Evolutionary conservation across 139 green algal species (phyloP).

Genomic region (Tetradesmus obliquus): DNA sequence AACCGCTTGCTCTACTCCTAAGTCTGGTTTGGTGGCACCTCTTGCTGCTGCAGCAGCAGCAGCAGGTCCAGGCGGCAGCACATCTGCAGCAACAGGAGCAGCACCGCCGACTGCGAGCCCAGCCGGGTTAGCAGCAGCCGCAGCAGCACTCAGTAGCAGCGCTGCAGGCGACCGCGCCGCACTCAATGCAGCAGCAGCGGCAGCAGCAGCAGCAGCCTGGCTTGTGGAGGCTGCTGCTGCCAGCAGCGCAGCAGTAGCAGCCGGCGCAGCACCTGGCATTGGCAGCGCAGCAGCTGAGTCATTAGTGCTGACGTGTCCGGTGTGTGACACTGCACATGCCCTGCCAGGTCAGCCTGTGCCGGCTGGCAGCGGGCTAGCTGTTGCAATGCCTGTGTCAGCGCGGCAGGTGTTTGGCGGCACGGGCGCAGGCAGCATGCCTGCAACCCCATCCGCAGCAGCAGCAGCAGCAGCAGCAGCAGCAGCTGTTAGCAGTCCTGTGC

Average conservation of each 20-base stretch:
- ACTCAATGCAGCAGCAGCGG: not conserved
- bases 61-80: not conserved
- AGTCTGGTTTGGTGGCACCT: not conserved
- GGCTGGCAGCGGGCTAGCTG: not conserved
- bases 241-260: slow-evolving; percentile 5
- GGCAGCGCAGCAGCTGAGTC: not conserved
- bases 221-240: slow-evolving; percentile 8
- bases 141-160: not conserved
- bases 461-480: slow-evolving; percentile 8
- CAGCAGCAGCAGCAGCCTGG: slow-evolving; percentile 20
- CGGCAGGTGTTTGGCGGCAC: not conserved
- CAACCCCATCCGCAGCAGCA: slow-evolving; percentile 23
- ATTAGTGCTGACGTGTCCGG: slow-evolving; percentile 10
- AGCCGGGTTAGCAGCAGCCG: not conserved
- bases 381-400: not conserved
- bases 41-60: not conserved
- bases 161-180: not conserved
- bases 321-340: slow-evolving; percentile 14
- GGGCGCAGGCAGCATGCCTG: not conserved
- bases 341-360: not conserved
- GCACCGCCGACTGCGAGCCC: not conserved
- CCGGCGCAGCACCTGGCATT: not conserved
- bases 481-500: not conserved
- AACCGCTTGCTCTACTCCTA: slow-evolving; percentile 17
- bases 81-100: not conserved